Conservation (phyloP, 345 rosid genomes). For the Hibiscus tridactylites region DNA sequence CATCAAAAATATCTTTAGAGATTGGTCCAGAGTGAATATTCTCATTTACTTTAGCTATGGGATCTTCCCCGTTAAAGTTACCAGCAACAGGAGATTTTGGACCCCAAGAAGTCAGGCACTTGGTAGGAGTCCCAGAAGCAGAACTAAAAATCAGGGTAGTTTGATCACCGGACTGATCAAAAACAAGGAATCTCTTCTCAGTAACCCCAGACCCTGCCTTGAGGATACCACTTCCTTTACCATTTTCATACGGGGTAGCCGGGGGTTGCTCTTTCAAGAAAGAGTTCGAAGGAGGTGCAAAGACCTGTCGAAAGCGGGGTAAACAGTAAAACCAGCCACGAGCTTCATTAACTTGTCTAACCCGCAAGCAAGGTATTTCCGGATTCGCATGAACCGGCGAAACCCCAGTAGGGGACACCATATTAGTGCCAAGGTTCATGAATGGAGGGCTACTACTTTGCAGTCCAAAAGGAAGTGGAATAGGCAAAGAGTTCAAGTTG, state of each 20-base stretch:
- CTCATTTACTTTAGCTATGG: slow-evolving; percentile 11
- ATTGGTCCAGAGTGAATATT: slow-evolving; percentile 12
- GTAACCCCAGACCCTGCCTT: slow-evolving; percentile 20
- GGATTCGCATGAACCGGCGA: slow-evolving; percentile 20
- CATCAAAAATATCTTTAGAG: slow-evolving; percentile 18
- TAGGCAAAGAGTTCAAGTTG: slow-evolving; percentile 15
- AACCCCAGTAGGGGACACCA: slow-evolving; percentile 19
- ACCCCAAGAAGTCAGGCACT: slow-evolving; percentile 17
- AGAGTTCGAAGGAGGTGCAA: slow-evolving; percentile 21
- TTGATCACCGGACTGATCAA: slow-evolving; percentile 68
- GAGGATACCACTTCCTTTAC: slow-evolving; percentile 12
- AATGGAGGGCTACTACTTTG: slow-evolving; percentile 11
- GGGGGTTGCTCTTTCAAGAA: slow-evolving; percentile 23
- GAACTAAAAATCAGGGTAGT: slow-evolving; percentile 52
- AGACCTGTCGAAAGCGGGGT: slow-evolving; percentile 32
- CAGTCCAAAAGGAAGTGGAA: slow-evolving; percentile 13
- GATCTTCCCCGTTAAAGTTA: slow-evolving; percentile 19
- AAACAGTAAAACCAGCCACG: slow-evolving; percentile 40
- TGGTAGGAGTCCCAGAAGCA: slow-evolving; percentile 26
- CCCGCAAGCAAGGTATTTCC: slow-evolving; percentile 20
- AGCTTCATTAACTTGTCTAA: slow-evolving; percentile 24
- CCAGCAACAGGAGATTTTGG: slow-evolving; percentile 19
- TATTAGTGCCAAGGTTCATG: slow-evolving; percentile 16
- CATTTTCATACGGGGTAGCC: slow-evolving; percentile 6
- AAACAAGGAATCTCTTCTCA: slow-evolving; percentile 52